Conservation (phyloP, 1,284 basidiomycete species). For the Moesziomyces aphidis region DNA sequence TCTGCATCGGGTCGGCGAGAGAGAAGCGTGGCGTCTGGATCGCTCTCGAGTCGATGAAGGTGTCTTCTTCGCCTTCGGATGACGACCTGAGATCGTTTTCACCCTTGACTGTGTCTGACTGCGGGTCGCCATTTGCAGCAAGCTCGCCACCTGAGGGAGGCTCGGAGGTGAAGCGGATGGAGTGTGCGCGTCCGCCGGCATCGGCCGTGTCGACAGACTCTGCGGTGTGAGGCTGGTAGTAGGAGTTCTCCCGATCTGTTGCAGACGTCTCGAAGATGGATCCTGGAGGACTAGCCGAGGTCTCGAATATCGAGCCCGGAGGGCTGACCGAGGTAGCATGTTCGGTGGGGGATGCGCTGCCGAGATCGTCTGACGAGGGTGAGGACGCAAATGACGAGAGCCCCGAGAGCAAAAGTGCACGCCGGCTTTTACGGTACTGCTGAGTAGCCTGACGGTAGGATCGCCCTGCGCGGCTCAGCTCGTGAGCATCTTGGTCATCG, state of each 20-base stretch:
- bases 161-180: conserved; percentile 18
- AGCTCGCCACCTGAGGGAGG: conserved; percentile 4
- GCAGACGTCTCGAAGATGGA: conserved; percentile 13
- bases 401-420: conserved; percentile 44
- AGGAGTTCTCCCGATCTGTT: conserved; percentile 15
- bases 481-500: conserved; percentile 23
- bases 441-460: conserved; percentile 45
- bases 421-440: conserved; percentile 48
- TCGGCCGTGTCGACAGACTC: conserved; percentile 30
- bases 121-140: neutral
- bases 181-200: conserved; percentile 17
- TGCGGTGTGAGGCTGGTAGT: conserved; percentile 24
- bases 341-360: conserved; percentile 13
- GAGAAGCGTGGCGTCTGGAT: conserved; percentile 9
- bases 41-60: neutral
- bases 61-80: neutral
- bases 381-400: conserved; percentile 40
- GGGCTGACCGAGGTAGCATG: conserved; percentile 24
- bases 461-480: conserved; percentile 20
- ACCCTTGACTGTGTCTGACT: conserved; percentile 4
- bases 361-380: conserved; percentile 27
- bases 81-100: conserved; percentile 2
- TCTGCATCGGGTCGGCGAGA: neutral
- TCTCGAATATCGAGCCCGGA: conserved; percentile 22
- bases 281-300: conserved; percentile 12